Base-by-base conservation (phyloP, 345 rosid species). In the Aethionema arabicum region DNA sequence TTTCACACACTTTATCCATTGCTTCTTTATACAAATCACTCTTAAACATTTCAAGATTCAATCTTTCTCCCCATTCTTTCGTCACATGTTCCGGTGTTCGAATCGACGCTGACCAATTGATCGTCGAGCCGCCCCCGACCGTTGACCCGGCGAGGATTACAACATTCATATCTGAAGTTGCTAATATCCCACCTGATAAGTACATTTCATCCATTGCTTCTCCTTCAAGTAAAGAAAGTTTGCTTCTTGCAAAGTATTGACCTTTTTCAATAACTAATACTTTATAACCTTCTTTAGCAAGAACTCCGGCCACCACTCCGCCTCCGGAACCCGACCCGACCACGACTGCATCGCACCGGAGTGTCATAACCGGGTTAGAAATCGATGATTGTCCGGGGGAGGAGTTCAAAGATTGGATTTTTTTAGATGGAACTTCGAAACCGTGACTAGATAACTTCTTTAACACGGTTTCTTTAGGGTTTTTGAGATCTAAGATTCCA, bases 301-400 rank as follows among this genome's bases (percentile, higher is more conserved):
- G 74, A 14, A 85, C 75, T 6, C 96, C 98, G 0, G 96, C 93
- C 0, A 81, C 80, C 1, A 91, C 86, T 12, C 98, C 82, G 2
- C 96, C 96, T 0, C 98, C 96, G 0, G 89, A 82, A 2, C 96
- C 97, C 0, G 93, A 87, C 4, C 96, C 97, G 4, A 87, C 80
- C 3, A 91, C 91, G 12, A 91, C 96, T 0, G 84, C 95, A 59
- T 91, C 98, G 43, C 93, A 87, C 57, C 48, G 61, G 72, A 91
- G 78, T 44, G 66, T 76, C 46, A 86, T 41, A 7, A 73, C 72
- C 29, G 85, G 87, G 15, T 52, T 12, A 8, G 75, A 59, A 12
- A 27, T 15, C 29, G 47, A 11, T 11, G 61, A 71, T 16, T 58
- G 49, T 16, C 42, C 13, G 1, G 10, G 44, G 44, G 10, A 6